Conservation (phyloP, 2,329 filamentous ascomycete genomes). For the Alternaria atra region DNA sequence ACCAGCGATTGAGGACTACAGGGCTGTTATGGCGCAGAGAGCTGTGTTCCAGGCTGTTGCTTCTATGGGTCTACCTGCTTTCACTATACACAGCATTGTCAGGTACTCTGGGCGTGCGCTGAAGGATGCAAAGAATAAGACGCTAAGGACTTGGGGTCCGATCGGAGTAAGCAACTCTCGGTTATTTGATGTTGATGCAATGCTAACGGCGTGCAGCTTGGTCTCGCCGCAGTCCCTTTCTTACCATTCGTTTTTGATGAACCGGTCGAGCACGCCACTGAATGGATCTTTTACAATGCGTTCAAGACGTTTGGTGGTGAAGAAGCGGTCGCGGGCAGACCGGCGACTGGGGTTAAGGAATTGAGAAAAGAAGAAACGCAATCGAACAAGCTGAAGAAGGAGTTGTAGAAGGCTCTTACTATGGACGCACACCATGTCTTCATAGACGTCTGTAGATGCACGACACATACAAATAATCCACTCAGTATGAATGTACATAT, state of each 20-base stretch:
- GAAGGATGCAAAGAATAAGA: conserved; percentile 80
- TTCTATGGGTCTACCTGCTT: conserved; percentile 91
- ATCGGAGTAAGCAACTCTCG: conserved; percentile 75
- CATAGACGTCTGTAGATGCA: conserved; percentile 1
- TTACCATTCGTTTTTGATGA: conserved; percentile 87
- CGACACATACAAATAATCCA: conserved; percentile 1
- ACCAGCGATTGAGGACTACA: conserved; percentile 85
- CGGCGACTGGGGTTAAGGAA: conserved; percentile 51
- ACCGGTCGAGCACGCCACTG: conserved; percentile 89
- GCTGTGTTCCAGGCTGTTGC: conserved; percentile 90
- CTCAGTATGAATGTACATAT: conserved; percentile 12
- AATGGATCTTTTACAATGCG: conserved; percentile 86
- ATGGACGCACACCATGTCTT: not conserved
- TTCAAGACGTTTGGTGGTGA: conserved; percentile 77
- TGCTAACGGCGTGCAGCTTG: conserved; percentile 57
- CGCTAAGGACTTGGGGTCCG: conserved; percentile 83
- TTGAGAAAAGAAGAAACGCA: conserved; percentile 47
- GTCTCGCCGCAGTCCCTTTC: conserved; percentile 75
- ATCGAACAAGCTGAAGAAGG: conserved; percentile 46
- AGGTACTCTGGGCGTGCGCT: conserved; percentile 86
- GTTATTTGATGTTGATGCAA: not conserved
- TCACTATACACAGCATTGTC: conserved; percentile 93
- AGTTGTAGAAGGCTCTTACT: conserved; percentile 38
- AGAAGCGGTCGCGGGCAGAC: conserved; percentile 60
- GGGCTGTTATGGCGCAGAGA: conserved; percentile 89